Percentiles rank a stretch among this genome's conserved stretches.
These are phyloP conservation scores for Pochonia chlamydosporia DNA, from an alignment of 2,329 filamentous ascomycete genomes.

Conservation along the genomic window DNA sequence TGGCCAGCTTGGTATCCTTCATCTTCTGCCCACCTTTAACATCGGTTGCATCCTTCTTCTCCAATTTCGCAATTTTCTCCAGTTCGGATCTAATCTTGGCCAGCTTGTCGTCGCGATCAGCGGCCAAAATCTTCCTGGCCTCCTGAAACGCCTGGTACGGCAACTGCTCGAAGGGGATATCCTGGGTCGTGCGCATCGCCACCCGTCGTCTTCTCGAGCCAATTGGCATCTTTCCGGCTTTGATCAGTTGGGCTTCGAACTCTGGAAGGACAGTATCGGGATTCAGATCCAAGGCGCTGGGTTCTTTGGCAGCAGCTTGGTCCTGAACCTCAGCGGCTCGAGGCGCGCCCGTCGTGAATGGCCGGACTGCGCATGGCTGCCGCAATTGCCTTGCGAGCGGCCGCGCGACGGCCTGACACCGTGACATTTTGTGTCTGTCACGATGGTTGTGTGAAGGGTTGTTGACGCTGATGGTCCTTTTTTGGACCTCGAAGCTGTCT, in stretches of 20 bases:
- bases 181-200: constrained; percentile 56
- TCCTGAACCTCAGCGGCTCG: constrained; percentile 23
- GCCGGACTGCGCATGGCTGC: constrained; percentile 29
- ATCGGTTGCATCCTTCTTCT: constrained; percentile 50
- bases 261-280: constrained; percentile 60
- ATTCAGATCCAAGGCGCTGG: constrained; percentile 46
- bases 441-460: constrained; percentile 3
- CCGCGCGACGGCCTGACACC: constrained; percentile 52
- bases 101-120: constrained; percentile 78
- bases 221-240: constrained; percentile 63
- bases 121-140: constrained; percentile 74
- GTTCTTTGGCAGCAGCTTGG: constrained; percentile 9
- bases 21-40: constrained; percentile 56
- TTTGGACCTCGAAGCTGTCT: not conserved
- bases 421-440: constrained; percentile 41
- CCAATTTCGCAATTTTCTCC: constrained; percentile 61
- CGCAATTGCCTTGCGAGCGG: constrained; percentile 50
- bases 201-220: constrained; percentile 80
- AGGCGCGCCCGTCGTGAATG: constrained; percentile 28
- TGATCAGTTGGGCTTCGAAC: constrained; percentile 60
- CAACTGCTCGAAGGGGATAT: constrained; percentile 84
- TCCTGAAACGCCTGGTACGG: constrained; percentile 99
- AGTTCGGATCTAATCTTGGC: constrained; percentile 62
- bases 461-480: not conserved
- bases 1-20: constrained; percentile 62